Evolutionary conservation across 371 early-diverging fungal genomes (phyloP), one percentile per base, ranked within the genome.

Genomic region (Smittium culicis): DNA sequence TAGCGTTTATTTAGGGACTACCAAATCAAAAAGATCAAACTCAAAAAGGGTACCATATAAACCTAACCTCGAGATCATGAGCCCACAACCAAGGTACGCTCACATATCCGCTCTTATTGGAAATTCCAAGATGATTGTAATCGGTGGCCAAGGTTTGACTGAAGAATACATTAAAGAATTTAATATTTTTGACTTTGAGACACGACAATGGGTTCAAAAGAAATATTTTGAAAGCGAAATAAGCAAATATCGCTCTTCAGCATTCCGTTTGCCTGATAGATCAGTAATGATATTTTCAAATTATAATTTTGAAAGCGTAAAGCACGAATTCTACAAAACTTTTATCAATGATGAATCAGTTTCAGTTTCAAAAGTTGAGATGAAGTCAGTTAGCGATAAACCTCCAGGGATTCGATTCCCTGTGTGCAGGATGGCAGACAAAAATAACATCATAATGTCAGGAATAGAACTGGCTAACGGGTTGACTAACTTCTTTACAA

Each of bases 381-480:
- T 61, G 0, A 72, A 74, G 1, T 80, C 79, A 27, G 86, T 87
- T 80, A 74, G 82, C 0, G 87, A 87, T 27, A 73, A 74, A 2
- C 91, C 91, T 24, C 90, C 90, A 1, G 90, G 89, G 1, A 79
- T 90, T 61, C 83, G 91, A 24, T 90, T 90, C 64, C 91, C 91
- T 11, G 82, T 83, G 24, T 88, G 88, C 24, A 87, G 87, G 68
- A 58, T 78, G 29, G 69, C 70, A 0, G 77, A 77, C 62, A 67
- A 70, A 31, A 69, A 73, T 30, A 84, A 86, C 33, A 68, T 89
- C 68, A 70, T 90, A 0, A 74, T 90, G 70, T 82, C 87, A 1
- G 91, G 91, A 45, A 89, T 87, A 35, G 84, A 83, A 64, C 80
- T 88, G 3, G 85, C 84, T 5, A 82, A 81, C 33, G 82, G 83